Evolutionary conservation across 2,329 filamentous ascomycete genomes (phyloP), one percentile per base, ranked within the genome.

Genomic region (Podosphaera fusca): DNA sequence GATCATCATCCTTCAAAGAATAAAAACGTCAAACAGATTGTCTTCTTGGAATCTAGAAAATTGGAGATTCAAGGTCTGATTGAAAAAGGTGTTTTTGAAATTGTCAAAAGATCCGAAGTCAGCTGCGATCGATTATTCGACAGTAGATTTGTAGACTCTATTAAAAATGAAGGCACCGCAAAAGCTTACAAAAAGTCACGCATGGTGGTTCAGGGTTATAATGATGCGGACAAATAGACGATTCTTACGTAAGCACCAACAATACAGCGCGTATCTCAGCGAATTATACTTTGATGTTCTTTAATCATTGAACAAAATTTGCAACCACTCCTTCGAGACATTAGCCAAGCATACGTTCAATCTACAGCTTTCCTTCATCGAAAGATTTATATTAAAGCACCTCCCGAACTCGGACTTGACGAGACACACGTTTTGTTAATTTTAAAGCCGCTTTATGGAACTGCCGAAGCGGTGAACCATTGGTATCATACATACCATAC

Each of bases 61-160:
- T 12, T 12, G 10, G 38, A 42, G 4, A 54, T 54, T 12, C 34
- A 40, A 40, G 35, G 52, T 1, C n/a, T 55, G 2, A 55, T 55
- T 40, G 52, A 55, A 40, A 55, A 55, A 40, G 14, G 35, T 6
- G 52, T 55, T 42, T 40, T 55, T 9, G 30, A 55, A 42, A 55
- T 55, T 31, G 35, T 30, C 30, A 34, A 55, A 29, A 40, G 21
- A 35, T 55, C 35, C 5, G 21, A 40, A 36, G 3, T 42, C 3
- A 14, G 51, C 4, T 46, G 51, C 2, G 45, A 33, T 1, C 29
- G 53, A 34, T 50, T 61, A 9, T 61, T 60, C 45, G 58, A 57
- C 6, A 55, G 30, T 8, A n/a, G 57, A 21, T 61, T 61, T 51
- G 42, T 62, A 14, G 58, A 62, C 42, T 40, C 58, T 21, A 55